Evolutionary conservation across 306 rosid genomes (phyloP).

Genomic region (Acacia crassicarpa): DNA sequence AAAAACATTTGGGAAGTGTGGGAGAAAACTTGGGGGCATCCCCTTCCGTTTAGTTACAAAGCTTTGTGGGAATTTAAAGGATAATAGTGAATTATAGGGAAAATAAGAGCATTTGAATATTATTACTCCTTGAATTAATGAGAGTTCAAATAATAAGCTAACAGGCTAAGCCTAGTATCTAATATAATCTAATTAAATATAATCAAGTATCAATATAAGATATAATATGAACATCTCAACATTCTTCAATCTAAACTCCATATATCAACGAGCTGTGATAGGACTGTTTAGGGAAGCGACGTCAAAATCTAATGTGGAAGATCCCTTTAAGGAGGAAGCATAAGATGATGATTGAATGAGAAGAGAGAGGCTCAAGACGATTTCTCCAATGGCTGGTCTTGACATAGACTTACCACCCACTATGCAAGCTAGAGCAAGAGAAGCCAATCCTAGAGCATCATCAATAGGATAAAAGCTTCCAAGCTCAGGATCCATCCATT

Average conservation of each 20-base stretch:
- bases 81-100: no score
- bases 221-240: no score
- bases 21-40: no score
- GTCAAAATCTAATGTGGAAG: neutral
- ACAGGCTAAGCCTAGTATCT: no score
- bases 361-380: neutral
- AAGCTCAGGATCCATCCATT: constrained; percentile 15
- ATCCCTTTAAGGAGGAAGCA: neutral
- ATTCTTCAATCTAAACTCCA: neutral
- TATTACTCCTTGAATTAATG: no score
- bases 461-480: constrained; percentile 16
- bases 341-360: neutral
- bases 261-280: neutral
- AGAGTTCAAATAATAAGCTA: no score
- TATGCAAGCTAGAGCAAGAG: neutral
- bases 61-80: no score
- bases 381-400: neutral
- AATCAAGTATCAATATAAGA: no score
- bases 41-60: no score
- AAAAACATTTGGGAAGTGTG: no score
- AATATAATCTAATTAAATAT: no score
- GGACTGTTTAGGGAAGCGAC: neutral
- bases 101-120: no score
- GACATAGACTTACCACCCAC: neutral
- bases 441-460: constrained; percentile 10